These are phyloP conservation scores for Cicer arietinum DNA, from an alignment of 306 rosid species.

Conservation along the genomic window DNA sequence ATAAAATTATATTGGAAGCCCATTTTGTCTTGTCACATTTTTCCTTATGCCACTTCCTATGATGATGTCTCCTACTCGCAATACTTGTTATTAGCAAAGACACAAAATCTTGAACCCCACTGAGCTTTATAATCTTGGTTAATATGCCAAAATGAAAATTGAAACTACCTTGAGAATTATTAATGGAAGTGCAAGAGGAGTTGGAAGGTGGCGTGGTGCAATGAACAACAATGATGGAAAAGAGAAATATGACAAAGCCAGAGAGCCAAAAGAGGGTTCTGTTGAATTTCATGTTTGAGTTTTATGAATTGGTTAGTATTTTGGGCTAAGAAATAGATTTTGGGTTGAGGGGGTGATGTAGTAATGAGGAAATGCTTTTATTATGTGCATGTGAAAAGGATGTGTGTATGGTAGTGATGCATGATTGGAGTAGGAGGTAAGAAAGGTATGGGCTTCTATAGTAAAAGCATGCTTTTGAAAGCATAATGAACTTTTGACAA, in stretches of 20 bases:
- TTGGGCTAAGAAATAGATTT: constrained; percentile 39
- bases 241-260: constrained; percentile 52
- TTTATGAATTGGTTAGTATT: constrained; percentile 29
- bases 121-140: constrained; percentile 45
- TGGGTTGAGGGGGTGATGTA: constrained; percentile 28
- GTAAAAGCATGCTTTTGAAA: constrained; percentile 35
- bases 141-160: constrained; percentile 40
- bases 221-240: constrained; percentile 48
- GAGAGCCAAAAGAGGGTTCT: constrained; percentile 57
- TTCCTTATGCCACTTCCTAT: constrained; percentile 27
- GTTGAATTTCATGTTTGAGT: constrained; percentile 55
- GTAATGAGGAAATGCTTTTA: constrained; percentile 19
- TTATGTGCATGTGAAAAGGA: constrained; percentile 42
- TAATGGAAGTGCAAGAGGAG: constrained; percentile 9
- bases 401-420: constrained; percentile 28
- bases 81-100: constrained; percentile 49
- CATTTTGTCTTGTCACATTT: constrained; percentile 54
- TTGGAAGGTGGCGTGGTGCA: constrained; percentile 38
- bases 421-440: constrained; percentile 61
- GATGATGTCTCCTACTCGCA: constrained; percentile 37
- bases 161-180: constrained; percentile 29
- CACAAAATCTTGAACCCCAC: constrained; percentile 50
- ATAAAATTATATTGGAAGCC: constrained; percentile 52
- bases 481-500: constrained; percentile 12
- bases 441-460: constrained; percentile 47